A percentile compares a stretch with the other conserved stretches of the same genome.
Evolutionary conservation across 768 basidiomycete genomes (phyloP).

Genomic region (Mycena albidolilacea): DNA sequence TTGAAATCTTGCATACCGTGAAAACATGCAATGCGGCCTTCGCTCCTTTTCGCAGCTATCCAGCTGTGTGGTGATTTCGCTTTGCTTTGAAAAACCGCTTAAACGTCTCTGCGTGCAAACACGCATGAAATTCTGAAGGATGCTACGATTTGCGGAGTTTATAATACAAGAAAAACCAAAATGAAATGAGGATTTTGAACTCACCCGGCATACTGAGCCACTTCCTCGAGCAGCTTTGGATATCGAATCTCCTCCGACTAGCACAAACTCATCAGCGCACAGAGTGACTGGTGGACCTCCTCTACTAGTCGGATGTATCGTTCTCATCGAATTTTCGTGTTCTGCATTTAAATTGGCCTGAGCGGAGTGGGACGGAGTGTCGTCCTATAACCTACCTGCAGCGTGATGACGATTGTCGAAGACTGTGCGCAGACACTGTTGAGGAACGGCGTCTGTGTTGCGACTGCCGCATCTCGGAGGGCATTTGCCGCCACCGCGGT

Average conservation of each 20-base stretch:
- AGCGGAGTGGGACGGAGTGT: neutral
- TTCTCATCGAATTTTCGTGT: neutral
- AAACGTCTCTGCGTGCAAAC: neutral
- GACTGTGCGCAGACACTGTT: neutral
- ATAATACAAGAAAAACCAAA: neutral
- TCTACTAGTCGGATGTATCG: neutral
- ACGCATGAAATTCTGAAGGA: neutral
- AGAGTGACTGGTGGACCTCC: neutral
- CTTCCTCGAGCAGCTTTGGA: neutral
- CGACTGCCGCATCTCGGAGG: neutral
- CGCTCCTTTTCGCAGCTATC: neutral
- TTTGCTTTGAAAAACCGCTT: neutral
- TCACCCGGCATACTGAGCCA: neutral
- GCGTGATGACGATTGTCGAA: neutral
- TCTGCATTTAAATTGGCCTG: neutral
- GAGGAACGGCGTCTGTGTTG: neutral
- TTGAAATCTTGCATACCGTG: neutral
- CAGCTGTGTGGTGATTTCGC: neutral
- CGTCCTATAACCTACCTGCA: too few relatives aligned
- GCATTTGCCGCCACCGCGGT: neutral
- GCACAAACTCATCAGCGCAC: too few relatives aligned
- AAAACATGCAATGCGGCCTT: neutral
- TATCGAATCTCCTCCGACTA: neutral
- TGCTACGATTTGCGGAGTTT: neutral
- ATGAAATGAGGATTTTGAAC: neutral